Evolutionary conservation across 371 early-diverging fungal genomes (phyloP).

Genomic region (Furculomyces boomerangus): DNA sequence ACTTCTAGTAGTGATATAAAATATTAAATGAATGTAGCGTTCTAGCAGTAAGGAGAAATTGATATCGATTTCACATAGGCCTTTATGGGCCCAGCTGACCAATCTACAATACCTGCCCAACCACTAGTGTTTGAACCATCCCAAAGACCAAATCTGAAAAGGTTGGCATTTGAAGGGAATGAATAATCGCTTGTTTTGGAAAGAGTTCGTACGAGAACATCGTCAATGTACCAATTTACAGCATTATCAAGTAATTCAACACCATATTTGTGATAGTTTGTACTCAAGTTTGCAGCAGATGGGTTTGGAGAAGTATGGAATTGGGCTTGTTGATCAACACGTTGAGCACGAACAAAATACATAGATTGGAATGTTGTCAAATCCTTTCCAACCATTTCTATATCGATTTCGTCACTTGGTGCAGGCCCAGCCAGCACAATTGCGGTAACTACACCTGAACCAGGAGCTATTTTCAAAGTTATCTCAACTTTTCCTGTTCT

Average conservation of each 20-base stretch:
- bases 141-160: conserved; percentile 20
- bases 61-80: conserved; percentile 16
- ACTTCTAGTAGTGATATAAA: no score
- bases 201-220: background rate
- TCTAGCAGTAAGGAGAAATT: conserved; percentile 18
- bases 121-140: conserved; percentile 17
- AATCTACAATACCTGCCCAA: conserved; percentile 23
- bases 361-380: conserved; percentile 15
- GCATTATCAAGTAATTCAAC: conserved; percentile 17
- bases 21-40: no score
- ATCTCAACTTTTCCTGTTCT: conserved; percentile 15
- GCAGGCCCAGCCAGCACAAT: conserved; percentile 14
- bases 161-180: conserved; percentile 11
- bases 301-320: conserved; percentile 7
- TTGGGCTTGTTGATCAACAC: conserved; percentile 8
- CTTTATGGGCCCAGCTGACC: conserved; percentile 8
- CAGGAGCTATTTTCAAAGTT: conserved; percentile 9
- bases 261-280: conserved; percentile 17
- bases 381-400: conserved; percentile 23
- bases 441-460: conserved; percentile 12
- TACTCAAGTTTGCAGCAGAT: conserved; percentile 7
- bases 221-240: conserved; percentile 6
- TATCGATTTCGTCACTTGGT: conserved; percentile 20
- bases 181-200: conserved; percentile 4
- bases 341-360: conserved; percentile 23